Evolutionary conservation across 2,329 filamentous ascomycete genomes (phyloP), one percentile per base, ranked within the genome.

Genomic region (Verticillium longisporum): DNA sequence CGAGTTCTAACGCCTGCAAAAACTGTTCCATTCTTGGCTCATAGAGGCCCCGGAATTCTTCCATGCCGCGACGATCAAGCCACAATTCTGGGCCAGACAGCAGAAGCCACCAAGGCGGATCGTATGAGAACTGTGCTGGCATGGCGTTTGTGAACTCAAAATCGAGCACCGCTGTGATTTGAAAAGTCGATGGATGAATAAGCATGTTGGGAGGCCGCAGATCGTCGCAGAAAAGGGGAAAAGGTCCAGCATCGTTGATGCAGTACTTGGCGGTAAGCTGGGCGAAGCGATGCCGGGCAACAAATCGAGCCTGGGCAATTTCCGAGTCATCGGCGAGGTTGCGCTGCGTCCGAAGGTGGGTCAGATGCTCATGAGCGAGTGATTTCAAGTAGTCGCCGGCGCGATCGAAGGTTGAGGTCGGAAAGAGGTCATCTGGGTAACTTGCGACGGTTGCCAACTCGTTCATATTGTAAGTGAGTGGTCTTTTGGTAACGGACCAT

Each of bases 381-480:
- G 55, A 56, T 15, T 36, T 10, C 6, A 56, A 32, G 32, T 56
- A 56, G 31, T 21, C 32, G 55, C 31, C 33, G 33, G 32, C 65
- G 55, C 64, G 57, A 57, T 69, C 61, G 63, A 75, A 77, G 5
- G 69, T 64, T 57, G 0, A 68, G 71, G 55, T 36, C 18, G 55
- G 32, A 32, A 56, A 37, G 32, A 56, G 6, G 55, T 56, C 18
- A 32, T 36, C 71, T 66, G 61, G 74, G 61, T 71, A 77, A 41
- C 67, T 68, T 14, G 71, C 65, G 31, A 73, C 66, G 57, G 66
- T 71, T 0, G 65, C 70, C 56, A 74, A 58, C 61, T 76, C 72
- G 61, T 78, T 77, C 71, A 77, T 77, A 41, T 74, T 73, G 57
- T 73, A 74, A n/a, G 73, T 77, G n/a, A 77, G 64, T 6, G 75